Conservation (phyloP, 805 yeast species). For the Suhomyces prunicola region DNA sequence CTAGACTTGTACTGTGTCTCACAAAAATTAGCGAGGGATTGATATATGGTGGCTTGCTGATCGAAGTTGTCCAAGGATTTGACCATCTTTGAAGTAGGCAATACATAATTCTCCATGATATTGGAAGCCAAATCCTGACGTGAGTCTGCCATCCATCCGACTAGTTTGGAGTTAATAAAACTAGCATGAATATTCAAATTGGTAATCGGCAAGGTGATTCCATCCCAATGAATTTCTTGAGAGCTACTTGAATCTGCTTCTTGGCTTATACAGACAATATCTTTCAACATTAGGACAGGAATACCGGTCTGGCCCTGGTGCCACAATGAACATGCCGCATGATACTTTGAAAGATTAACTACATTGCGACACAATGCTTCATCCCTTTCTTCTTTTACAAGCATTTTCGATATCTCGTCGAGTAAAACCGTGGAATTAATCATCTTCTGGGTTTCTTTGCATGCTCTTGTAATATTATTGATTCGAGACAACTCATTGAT, state of each 20-base stretch:
- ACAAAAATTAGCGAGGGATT: slow-evolving; percentile 69
- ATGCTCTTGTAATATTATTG: slow-evolving; percentile 37
- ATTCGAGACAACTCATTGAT: slow-evolving; percentile 41
- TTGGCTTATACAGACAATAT: slow-evolving; percentile 5
- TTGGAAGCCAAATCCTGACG: slow-evolving; percentile 61
- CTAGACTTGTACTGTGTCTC: slow-evolving; percentile 55
- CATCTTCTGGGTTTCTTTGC: slow-evolving; percentile 45
- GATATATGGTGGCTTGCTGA: slow-evolving; percentile 47
- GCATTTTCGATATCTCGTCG: slow-evolving; percentile 24
- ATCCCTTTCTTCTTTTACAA: slow-evolving; percentile 5
- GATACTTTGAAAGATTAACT: slow-evolving; percentile 33
- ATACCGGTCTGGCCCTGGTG: slow-evolving; percentile 50
- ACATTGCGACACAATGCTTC: slow-evolving; percentile 3
- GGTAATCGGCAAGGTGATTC: slow-evolving; percentile 12
- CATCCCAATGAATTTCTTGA: background rate
- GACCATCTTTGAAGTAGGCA: slow-evolving; percentile 34
- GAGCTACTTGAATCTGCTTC: background rate
- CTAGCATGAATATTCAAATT: slow-evolving; percentile 17
- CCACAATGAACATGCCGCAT: slow-evolving; percentile 67
- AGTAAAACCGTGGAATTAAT: slow-evolving; percentile 48
- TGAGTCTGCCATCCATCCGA: slow-evolving; percentile 70
- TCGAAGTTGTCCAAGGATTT: slow-evolving; percentile 5
- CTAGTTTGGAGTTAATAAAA: slow-evolving; percentile 43
- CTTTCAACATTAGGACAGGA: slow-evolving; percentile 55
- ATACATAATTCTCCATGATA: slow-evolving; percentile 57